phyloP scores from a whole-genome alignment of 2,329 filamentous ascomycete species.

The Aurifilum marmelostoma region DNA sequence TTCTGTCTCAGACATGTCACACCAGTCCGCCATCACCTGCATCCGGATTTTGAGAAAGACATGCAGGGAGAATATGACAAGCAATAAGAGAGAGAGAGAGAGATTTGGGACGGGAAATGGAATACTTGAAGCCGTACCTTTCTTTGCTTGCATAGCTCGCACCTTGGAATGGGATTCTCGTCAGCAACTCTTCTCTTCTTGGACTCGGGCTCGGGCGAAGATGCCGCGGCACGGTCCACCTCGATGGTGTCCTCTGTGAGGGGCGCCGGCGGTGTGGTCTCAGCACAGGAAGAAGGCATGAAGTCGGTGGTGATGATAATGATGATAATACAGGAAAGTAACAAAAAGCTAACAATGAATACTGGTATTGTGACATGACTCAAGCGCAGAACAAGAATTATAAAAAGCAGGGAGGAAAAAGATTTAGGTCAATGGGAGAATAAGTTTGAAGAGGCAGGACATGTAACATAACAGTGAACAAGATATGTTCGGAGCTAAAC shows the following conservation, averaged over 20 bases:
- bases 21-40: neutral
- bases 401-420: neutral
- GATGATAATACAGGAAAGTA: conserved; percentile 10
- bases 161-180: conserved; percentile 52
- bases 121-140: conserved; percentile 56
- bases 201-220: conserved; percentile 28
- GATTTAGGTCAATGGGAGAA: conserved; percentile 12
- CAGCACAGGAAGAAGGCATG: conserved; percentile 26
- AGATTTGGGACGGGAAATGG: conserved; percentile 21
- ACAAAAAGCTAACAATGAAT: neutral
- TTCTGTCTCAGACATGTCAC: neutral
- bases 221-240: conserved; percentile 18
- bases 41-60: no score
- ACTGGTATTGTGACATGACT: conserved; percentile 17
- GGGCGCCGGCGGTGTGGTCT: conserved; percentile 21
- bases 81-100: neutral
- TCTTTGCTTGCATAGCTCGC: conserved; percentile 79
- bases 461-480: neutral
- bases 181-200: conserved; percentile 36
- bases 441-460: conserved; percentile 17
- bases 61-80: neutral
- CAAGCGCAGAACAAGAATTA: conserved; percentile 3
- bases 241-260: conserved; percentile 27
- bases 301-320: conserved; percentile 13
- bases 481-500: neutral